These are phyloP conservation scores for Colletotrichum sp. DNA, from an alignment of 2,329 filamentous ascomycete genomes.

Conservation along the genomic window DNA sequence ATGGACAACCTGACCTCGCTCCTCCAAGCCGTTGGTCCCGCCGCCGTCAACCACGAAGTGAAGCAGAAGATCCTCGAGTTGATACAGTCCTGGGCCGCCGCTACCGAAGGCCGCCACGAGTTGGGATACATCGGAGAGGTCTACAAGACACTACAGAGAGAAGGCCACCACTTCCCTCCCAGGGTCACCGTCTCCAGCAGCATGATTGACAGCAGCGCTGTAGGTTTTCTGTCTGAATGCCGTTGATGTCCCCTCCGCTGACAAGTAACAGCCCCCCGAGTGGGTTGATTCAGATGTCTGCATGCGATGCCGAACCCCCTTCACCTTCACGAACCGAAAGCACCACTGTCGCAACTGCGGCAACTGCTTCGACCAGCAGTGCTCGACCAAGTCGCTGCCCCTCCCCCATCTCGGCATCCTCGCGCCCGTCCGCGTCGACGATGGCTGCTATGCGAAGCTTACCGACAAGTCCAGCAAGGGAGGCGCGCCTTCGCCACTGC, in stretches of 20 bases:
- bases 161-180: constrained; percentile 90
- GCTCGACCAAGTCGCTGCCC: constrained; percentile 86
- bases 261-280: constrained; percentile 75
- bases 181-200: constrained; percentile 87
- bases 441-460: constrained; percentile 91
- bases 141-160: constrained; percentile 80
- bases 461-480: constrained; percentile 71
- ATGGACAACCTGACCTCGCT: constrained; percentile 96
- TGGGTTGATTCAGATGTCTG: constrained; percentile 98
- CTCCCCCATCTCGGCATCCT: constrained; percentile 92
- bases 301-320: constrained; percentile 94
- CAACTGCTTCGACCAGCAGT: constrained; percentile 95
- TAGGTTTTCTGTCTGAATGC: constrained; percentile 52
- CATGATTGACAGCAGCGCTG: constrained; percentile 96
- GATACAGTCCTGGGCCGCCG: constrained; percentile 91
- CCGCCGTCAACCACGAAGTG: constrained; percentile 83
- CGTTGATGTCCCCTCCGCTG: not conserved
- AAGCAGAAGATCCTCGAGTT: constrained; percentile 90
- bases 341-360: constrained; percentile 98
- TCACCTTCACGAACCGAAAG: constrained; percentile 98
- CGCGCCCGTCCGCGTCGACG: constrained; percentile 90
- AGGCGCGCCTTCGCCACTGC: constrained; percentile 26
- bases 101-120: constrained; percentile 83
- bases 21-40: constrained; percentile 77
- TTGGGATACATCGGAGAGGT: constrained; percentile 87